Evolutionary conservation across 179 eudicot species (phyloP).

Genomic region (Drosera spatulata): DNA sequence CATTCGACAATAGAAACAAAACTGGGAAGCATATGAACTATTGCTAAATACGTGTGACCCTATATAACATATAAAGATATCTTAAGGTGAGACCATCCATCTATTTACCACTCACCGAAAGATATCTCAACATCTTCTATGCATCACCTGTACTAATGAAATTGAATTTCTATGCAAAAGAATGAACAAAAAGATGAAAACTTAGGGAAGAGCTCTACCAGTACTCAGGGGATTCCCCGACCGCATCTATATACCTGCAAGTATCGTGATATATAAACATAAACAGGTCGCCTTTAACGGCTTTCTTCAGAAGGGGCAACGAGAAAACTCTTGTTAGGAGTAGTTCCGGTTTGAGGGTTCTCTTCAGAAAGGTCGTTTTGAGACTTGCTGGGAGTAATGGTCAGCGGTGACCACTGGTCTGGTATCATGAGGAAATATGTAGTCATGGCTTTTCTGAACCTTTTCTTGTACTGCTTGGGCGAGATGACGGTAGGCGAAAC

Average conservation of each 20-base stretch:
- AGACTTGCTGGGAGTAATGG: conserved; percentile 38
- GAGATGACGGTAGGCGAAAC: conserved; percentile 85
- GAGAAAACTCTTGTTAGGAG: neutral
- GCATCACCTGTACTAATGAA: conserved; percentile 1
- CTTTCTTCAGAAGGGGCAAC: neutral
- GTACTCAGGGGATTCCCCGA: neutral
- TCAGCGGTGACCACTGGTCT: conserved; percentile 80
- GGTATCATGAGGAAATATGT: conserved; percentile 91
- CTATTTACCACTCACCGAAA: no score
- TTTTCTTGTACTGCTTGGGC: conserved; percentile 83
- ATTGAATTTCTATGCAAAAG: conserved; percentile 17
- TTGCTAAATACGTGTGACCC: no score
- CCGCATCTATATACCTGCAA: conserved; percentile 14
- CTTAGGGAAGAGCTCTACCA: neutral
- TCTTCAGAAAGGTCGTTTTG: conserved; percentile 4
- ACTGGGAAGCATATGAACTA: no score
- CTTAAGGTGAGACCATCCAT: no score
- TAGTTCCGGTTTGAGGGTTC: neutral
- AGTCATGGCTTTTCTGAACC: conserved; percentile 95
- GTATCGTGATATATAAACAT: conserved; percentile 9
- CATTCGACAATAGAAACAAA: no score
- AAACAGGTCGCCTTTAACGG: neutral
- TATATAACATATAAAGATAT: no score
- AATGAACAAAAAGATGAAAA: conserved; percentile 16
- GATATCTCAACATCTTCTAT: conserved; percentile 6